Percentiles rank a stretch among this genome's conserved stretches.
Conservation (phyloP, 345 rosid species). For the Eucalyptus pumila region DNA sequence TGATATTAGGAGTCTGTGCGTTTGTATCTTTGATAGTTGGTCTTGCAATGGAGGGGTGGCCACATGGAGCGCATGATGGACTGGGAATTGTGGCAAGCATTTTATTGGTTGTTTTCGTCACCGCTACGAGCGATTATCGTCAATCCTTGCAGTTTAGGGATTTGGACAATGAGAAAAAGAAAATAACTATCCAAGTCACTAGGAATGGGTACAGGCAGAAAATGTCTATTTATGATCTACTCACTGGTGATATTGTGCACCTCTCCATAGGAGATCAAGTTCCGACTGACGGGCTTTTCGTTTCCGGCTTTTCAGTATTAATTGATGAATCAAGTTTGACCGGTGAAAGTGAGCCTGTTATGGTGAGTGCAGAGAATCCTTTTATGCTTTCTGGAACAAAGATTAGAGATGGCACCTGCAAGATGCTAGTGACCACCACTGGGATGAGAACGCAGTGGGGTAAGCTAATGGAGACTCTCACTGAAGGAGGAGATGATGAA, state of each 20-base stretch:
- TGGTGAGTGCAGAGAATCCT: conserved; percentile 56
- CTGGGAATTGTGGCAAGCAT: conserved; percentile 89
- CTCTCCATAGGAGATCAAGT: conserved; percentile 87
- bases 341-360: conserved; percentile 84
- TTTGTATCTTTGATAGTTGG: conserved; percentile 87
- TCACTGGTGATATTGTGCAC: conserved; percentile 88
- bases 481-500: conserved; percentile 94
- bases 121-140: conserved; percentile 83
- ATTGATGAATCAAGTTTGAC: conserved; percentile 88
- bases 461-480: conserved; percentile 85
- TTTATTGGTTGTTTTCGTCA: conserved; percentile 74
- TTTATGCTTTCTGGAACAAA: conserved; percentile 88
- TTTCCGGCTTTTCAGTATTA: conserved; percentile 75
- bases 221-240: conserved; percentile 70
- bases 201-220: conserved; percentile 81
- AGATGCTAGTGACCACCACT: conserved; percentile 78
- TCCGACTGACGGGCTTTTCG: conserved; percentile 89
- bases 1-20: conserved; percentile 87
- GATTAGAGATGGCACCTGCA: conserved; percentile 88
- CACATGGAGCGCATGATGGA: conserved; percentile 88
- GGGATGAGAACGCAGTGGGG: conserved; percentile 99
- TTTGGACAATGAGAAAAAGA: conserved; percentile 89
- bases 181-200: conserved; percentile 72
- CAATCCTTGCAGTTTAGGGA: conserved; percentile 82
- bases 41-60: conserved; percentile 92